phyloP scores from a whole-genome alignment of 2,329 filamentous ascomycete species.

The Cladosporium oxysporum region DNA sequence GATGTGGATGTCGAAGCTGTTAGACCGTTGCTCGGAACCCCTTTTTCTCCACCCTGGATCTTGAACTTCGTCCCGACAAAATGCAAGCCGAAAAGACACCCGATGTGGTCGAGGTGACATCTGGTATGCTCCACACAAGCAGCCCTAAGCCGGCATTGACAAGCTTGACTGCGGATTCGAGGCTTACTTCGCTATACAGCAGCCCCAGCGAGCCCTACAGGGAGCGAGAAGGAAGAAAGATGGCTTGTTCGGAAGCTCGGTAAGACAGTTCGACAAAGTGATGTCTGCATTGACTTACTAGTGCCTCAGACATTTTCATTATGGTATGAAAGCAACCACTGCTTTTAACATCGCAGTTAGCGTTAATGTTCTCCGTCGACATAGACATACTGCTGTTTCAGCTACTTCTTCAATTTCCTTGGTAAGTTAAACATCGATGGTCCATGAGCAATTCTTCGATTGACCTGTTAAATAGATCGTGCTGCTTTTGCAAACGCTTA shows the following conservation, averaged over 20 bases:
- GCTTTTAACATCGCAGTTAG: neutral
- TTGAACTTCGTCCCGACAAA: neutral
- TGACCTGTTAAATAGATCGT: constrained; percentile 25
- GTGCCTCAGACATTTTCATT: neutral
- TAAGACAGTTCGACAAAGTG: neutral
- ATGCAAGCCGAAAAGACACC: neutral
- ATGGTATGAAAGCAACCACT: neutral
- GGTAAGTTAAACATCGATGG: neutral
- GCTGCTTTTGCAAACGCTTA: constrained; percentile 38
- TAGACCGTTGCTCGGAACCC: neutral
- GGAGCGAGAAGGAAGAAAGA: neutral
- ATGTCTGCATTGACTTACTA: neutral
- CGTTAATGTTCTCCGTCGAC: neutral
- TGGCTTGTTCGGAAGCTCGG: neutral
- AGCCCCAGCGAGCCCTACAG: neutral
- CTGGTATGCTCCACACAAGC: constrained; percentile 1
- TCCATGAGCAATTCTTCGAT: neutral
- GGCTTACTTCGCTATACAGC: neutral
- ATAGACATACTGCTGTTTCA: neutral
- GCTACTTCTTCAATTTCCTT: neutral
- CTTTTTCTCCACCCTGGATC: neutral
- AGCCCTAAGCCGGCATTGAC: neutral
- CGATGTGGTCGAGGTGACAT: neutral
- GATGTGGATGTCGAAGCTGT: neutral
- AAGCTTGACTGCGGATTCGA: neutral